Base-by-base conservation (phyloP, 208 protist species). In the Trypanosoma rangeli region DNA sequence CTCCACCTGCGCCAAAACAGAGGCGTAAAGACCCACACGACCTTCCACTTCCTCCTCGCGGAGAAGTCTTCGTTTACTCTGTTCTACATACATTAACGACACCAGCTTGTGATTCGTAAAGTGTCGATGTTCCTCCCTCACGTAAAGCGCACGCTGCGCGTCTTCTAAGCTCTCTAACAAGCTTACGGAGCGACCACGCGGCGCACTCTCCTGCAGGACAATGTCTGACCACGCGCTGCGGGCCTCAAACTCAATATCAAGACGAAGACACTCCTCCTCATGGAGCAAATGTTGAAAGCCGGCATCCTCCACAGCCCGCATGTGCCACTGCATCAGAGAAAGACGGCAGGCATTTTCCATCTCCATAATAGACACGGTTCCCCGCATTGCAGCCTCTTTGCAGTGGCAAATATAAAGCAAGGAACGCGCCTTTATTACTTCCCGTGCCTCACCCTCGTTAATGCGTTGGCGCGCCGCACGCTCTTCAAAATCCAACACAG, bases 401-500 rank as follows among this genome's bases (percentile, higher is more conserved):
- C 35, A 59, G 10, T 50, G 22, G 5, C 63, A 33, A 22, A 59
- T 22, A 52, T 65, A 49, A 24, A 53, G n/a, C 22, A 7, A 35
- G 20, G 22, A 12, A 33, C 24, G 29, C 46, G 57, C 58, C 5
- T 20, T 54, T 42, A 70, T 29, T 18, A 28, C 16, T 26, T 56
- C 56, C 8, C 59, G 49, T n/a, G 68, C 49, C 55, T 85, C 75
- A 26, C 64, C 22, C 20, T 76, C 80, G 3, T 78, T 29, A 42
- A 82, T 64, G 13, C 42, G 55, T 22, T 46, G 53, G 29, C 80
- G 70, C 8, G 16, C n/a, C 8, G 49, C 56, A 31, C 44, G 18
- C 48, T 85, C 70, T 53, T 83, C 78, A 33, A 69, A 22, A 16
- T 35, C 16, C 8, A 83, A 49, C 10, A 86, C 62, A 3, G 44